Evolutionary conservation across 768 basidiomycete species (phyloP).

Genomic region (Cyclocybe aegerita): DNA sequence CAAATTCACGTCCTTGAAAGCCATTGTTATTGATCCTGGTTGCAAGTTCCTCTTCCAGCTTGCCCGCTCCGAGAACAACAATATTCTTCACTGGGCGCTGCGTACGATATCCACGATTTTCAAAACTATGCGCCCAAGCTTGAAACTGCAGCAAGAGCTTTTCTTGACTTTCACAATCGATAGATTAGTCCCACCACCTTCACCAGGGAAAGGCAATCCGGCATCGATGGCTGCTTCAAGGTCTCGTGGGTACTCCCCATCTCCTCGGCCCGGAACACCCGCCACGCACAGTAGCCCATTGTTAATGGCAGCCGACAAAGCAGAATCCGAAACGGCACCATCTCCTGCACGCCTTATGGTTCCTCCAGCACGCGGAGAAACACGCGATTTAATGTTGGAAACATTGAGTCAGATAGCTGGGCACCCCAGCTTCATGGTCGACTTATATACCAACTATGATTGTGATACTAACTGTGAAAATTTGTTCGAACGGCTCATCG

Average conservation of each 20-base stretch:
- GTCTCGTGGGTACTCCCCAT: slow-evolving; percentile 34
- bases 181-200: slow-evolving; percentile 67
- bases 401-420: slow-evolving; percentile 79
- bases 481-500: slow-evolving; percentile 85
- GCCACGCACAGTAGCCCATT: slow-evolving; percentile 31
- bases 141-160: slow-evolving; percentile 94
- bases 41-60: slow-evolving; percentile 98
- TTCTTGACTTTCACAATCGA: slow-evolving; percentile 95
- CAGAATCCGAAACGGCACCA: slow-evolving; percentile 37
- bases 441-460: slow-evolving; percentile 95
- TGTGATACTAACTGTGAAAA: slow-evolving; percentile 97
- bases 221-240: slow-evolving; percentile 22
- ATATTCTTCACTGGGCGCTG: slow-evolving; percentile 76
- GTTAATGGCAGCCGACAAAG: slow-evolving; percentile 37
- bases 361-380: slow-evolving; percentile 82
- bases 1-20: slow-evolving; percentile 72
- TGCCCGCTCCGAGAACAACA: slow-evolving; percentile 84
- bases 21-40: slow-evolving; percentile 81
- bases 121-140: slow-evolving; percentile 77
- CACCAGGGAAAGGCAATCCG: slow-evolving; percentile 24
- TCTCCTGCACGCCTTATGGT: slow-evolving; percentile 59
- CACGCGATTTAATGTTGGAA: slow-evolving; percentile 87
- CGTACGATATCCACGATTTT: slow-evolving; percentile 88
- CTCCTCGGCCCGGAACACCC: slow-evolving; percentile 57
- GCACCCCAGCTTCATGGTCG: slow-evolving; percentile 91